phyloP scores from a whole-genome alignment of 2,329 filamentous ascomycete species.

The Trichoderma breve region DNA sequence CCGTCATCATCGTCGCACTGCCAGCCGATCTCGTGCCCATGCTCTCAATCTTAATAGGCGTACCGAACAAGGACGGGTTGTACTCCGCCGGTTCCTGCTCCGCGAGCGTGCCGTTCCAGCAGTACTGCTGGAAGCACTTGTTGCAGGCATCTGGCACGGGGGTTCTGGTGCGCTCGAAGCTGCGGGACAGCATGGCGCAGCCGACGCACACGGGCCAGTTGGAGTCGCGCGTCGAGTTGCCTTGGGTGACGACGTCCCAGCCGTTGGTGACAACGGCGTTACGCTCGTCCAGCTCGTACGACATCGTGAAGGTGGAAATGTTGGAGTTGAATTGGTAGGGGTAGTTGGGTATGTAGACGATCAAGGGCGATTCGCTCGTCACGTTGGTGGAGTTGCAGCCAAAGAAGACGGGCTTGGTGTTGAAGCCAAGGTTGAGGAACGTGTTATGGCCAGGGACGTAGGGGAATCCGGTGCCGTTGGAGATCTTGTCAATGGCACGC shows the following conservation, averaged over 20 bases:
- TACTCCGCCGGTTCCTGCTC: slow-evolving; percentile 36
- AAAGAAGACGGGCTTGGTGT: slow-evolving; percentile 61
- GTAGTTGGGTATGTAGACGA: slow-evolving; percentile 79
- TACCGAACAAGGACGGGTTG: slow-evolving; percentile 29
- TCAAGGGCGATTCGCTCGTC: slow-evolving; percentile 57
- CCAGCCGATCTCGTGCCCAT: slow-evolving; percentile 24
- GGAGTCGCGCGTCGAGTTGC: slow-evolving; percentile 70
- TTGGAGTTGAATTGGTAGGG: slow-evolving; percentile 78
- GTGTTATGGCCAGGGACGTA: slow-evolving; percentile 53
- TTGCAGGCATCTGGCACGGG: slow-evolving; percentile 68
- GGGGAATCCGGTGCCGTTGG: slow-evolving; percentile 57
- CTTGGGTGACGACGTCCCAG: slow-evolving; percentile 78
- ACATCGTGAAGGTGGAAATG: slow-evolving; percentile 70
- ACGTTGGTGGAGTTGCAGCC: slow-evolving; percentile 59
- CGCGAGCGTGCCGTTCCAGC: slow-evolving; percentile 79
- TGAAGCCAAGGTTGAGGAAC: slow-evolving; percentile 58
- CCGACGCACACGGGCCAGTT: slow-evolving; percentile 82
- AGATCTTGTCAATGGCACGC: slow-evolving; percentile 47
- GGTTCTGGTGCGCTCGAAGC: slow-evolving; percentile 68
- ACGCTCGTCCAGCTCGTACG: slow-evolving; percentile 64
- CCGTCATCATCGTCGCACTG: slow-evolving; percentile 21
- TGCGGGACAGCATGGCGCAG: slow-evolving; percentile 80
- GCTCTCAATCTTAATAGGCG: slow-evolving; percentile 27
- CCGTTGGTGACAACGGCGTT: slow-evolving; percentile 84
- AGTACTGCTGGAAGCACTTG: slow-evolving; percentile 77